Conservation (phyloP, 495 filamentous ascomycete species). For the Lindgomyces ingoldianus region DNA sequence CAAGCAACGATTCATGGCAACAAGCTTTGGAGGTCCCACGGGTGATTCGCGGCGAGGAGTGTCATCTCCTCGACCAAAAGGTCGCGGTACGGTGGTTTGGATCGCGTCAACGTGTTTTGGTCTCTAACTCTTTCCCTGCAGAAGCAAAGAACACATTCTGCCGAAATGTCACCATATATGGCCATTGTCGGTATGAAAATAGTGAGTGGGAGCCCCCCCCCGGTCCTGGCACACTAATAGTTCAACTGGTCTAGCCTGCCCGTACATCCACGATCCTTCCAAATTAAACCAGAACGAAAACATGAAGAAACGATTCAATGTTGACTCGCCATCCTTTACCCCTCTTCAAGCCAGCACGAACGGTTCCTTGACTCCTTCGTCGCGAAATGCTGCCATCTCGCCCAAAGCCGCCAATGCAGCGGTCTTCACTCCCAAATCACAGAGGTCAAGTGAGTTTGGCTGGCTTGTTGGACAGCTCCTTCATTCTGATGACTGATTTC, state of each 20-base stretch:
- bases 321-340: constrained; percentile 94
- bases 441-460: constrained; percentile 40
- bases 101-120: not conserved
- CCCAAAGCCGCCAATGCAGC: constrained; percentile 88
- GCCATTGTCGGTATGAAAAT: constrained; percentile 87
- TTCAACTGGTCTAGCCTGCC: constrained; percentile 63
- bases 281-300: constrained; percentile 54
- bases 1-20: constrained; percentile 33
- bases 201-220: constrained; percentile 21
- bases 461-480: constrained; percentile 35
- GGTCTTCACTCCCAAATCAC: constrained; percentile 74
- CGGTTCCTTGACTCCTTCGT: constrained; percentile 50
- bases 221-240: not conserved
- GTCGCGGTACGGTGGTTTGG: constrained; percentile 56
- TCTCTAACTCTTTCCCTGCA: constrained; percentile 16
- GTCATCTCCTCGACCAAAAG: constrained; percentile 62
- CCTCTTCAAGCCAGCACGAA: constrained; percentile 61
- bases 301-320: constrained; percentile 82
- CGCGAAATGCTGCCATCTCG: constrained; percentile 70
- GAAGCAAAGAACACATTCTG: constrained; percentile 80
- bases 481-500: constrained; percentile 37
- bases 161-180: constrained; percentile 91
- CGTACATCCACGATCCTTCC: constrained; percentile 83
- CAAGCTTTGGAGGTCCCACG: constrained; percentile 32
- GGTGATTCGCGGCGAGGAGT: constrained; percentile 41